phyloP scores from a whole-genome alignment of 2,329 filamentous ascomycete species.

The Hypocreales sp. region DNA sequence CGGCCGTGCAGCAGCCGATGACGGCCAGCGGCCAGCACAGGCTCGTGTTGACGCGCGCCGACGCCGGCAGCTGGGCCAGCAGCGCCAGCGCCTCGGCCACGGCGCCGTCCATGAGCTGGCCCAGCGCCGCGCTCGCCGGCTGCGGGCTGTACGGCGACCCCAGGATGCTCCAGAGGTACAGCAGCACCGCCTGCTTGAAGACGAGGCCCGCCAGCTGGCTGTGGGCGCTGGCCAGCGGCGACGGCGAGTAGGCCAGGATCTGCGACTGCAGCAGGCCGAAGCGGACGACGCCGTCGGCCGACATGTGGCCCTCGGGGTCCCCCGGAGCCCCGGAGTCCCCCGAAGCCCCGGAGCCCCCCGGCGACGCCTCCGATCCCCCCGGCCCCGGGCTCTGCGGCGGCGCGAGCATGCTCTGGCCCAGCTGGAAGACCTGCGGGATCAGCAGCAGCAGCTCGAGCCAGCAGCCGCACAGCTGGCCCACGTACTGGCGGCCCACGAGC shows the following conservation, averaged over 20 bases:
- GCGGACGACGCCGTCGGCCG: conserved; percentile 24
- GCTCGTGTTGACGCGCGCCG: conserved; percentile 21
- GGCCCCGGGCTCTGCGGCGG: conserved; percentile 9
- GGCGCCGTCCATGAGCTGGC: conserved; percentile 12
- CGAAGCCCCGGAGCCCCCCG: too few relatives aligned
- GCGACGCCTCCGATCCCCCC: too few relatives aligned
- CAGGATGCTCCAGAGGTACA: conserved; percentile 24
- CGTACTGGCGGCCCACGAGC: conserved; percentile 15
- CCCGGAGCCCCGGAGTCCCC: too few relatives aligned
- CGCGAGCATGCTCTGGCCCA: conserved; percentile 23
- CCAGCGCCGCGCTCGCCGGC: conserved; percentile 7
- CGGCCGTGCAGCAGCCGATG: conserved; percentile 19
- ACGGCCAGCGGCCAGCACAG: conserved; percentile 23
- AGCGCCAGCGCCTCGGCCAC: conserved; percentile 14
- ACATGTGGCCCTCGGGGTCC: too few relatives aligned
- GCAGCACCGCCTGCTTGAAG: conserved; percentile 26
- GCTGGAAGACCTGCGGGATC: conserved; percentile 23
- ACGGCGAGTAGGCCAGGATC: conserved; percentile 23
- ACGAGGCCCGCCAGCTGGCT: conserved; percentile 24
- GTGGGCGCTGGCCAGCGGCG: conserved; percentile 16
- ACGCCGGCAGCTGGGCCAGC: conserved; percentile 15
- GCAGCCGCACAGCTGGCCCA: conserved; percentile 21
- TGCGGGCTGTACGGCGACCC: conserved; percentile 11
- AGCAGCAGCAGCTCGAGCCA: conserved; percentile 22
- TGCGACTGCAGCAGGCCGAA: conserved; percentile 26